These are phyloP conservation scores for Boletus pseudo-olivaceus DNA, from an alignment of 768 basidiomycete genomes.

Conservation along the genomic window DNA sequence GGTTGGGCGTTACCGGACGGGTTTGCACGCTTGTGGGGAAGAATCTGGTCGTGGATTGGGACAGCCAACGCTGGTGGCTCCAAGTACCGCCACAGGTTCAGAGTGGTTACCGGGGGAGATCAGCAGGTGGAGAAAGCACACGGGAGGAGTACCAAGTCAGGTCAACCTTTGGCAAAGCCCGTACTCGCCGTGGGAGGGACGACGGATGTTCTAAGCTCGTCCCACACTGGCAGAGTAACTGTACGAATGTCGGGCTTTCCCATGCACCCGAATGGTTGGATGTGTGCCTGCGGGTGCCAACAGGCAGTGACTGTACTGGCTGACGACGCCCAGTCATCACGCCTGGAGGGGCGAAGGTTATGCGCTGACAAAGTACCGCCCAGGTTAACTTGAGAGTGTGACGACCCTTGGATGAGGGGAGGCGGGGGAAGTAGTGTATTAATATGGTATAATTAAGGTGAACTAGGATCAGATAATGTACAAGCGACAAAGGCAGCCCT, in stretches of 20 bases:
- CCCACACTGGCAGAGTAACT: not conserved
- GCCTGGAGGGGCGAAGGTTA: not conserved
- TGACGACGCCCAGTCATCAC: not conserved
- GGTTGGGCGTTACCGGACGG: not conserved
- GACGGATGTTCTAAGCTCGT: slow-evolving; percentile 3
- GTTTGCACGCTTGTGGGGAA: slow-evolving; percentile 3
- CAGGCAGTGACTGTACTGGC: not conserved
- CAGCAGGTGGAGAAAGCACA: not conserved
- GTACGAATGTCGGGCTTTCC: not conserved
- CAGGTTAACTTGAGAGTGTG: not conserved
- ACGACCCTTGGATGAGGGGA: slow-evolving; percentile 3
- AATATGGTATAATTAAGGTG: slow-evolving; percentile 36
- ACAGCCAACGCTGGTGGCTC: too few species aligned
- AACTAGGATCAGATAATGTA: slow-evolving; percentile 29
- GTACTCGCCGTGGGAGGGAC: slow-evolving; percentile 15
- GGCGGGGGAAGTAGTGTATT: slow-evolving; percentile 18
- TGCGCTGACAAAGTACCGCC: not conserved
- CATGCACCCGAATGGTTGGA: slow-evolving; percentile 1
- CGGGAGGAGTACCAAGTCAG: not conserved
- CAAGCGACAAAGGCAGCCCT: slow-evolving; percentile 21
- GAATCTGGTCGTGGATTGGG: not conserved
- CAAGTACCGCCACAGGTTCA: slow-evolving; percentile 1
- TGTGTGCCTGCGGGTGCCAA: slow-evolving; percentile 1
- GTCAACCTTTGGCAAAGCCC: slow-evolving; percentile 1
- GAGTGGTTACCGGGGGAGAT: slow-evolving; percentile 3